Conservation (phyloP, 2,329 filamentous ascomycete species). For the Sordariomycetes sp. region DNA sequence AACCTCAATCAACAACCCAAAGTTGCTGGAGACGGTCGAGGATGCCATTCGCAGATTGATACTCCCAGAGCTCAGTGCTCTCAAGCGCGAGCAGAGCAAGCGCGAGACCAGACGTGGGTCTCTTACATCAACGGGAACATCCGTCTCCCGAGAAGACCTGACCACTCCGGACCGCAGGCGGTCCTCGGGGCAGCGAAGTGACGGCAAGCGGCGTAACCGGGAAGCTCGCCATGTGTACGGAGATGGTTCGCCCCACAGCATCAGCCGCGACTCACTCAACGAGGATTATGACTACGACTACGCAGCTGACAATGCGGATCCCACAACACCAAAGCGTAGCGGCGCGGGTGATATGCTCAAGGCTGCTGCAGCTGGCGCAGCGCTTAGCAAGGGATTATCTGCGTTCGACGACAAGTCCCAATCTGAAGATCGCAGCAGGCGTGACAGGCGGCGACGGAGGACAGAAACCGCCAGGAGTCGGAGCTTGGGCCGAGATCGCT, state of each 20-base stretch:
- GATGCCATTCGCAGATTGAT: conserved; percentile 87
- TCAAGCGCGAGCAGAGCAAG: conserved; percentile 84
- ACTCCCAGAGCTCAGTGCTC: conserved; percentile 79
- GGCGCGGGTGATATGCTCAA: conserved; percentile 30
- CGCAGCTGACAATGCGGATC: conserved; percentile 22
- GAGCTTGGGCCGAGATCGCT: conserved; percentile 33
- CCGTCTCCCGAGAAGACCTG: conserved; percentile 42
- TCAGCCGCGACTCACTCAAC: conserved; percentile 37
- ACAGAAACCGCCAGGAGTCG: conserved; percentile 37
- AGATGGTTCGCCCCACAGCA: conserved; percentile 36
- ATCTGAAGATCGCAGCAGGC: conserved; percentile 40
- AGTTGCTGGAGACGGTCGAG: conserved; percentile 82
- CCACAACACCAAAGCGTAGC: conserved; percentile 34
- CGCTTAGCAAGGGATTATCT: conserved; percentile 21
- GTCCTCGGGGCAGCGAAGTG: conserved; percentile 47
- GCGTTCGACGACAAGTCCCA: conserved; percentile 29
- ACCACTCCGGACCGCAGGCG: conserved; percentile 49
- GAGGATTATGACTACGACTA: conserved; percentile 26
- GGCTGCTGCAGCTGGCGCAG: conserved; percentile 34
- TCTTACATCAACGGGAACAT: conserved; percentile 44
- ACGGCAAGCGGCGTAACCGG: conserved; percentile 40
- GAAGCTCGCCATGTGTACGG: conserved; percentile 47
- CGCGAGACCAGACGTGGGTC: conserved; percentile 63
- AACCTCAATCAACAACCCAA: conserved; percentile 80
- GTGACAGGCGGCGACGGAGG: conserved; percentile 40